phyloP scores from a whole-genome alignment of 225 moss, liverwort and hornwort genomes.

The Ulota crispa region DNA sequence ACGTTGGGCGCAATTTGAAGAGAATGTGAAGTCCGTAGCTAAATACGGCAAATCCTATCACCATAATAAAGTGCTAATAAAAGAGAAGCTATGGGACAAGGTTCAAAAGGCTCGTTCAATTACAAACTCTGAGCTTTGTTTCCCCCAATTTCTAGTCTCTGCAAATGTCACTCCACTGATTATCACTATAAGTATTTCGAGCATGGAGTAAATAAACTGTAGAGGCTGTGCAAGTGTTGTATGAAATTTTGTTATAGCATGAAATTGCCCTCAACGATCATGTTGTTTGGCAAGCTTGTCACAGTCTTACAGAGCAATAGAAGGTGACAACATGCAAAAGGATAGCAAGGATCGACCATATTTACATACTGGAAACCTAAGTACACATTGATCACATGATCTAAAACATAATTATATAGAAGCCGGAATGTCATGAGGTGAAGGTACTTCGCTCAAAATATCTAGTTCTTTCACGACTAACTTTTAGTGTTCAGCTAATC shows the following conservation, averaged over 20 bases:
- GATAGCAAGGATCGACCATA: not conserved
- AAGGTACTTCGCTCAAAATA: not conserved
- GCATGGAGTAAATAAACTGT: not conserved
- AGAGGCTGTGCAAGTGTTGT: not conserved
- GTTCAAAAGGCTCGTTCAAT: no score
- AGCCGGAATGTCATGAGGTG: not conserved
- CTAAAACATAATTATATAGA: not conserved
- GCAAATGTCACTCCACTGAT: no score
- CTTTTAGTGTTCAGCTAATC: not conserved
- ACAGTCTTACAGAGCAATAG: not conserved
- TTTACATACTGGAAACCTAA: not conserved
- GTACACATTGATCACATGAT: not conserved
- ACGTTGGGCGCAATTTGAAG: no score
- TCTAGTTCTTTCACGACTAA: not conserved
- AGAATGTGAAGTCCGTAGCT: no score
- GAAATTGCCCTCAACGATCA: not conserved
- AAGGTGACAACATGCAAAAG: not conserved
- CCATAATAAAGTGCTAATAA: no score
- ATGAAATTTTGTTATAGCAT: no score
- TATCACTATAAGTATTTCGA: no score
- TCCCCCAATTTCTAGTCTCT: no score
- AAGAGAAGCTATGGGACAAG: no score
- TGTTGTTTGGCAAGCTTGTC: not conserved
- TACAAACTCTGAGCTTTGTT: no score
- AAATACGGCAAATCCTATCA: no score